These are phyloP conservation scores for Scutellaria minor DNA, from an alignment of 257 asterid genomes.

Conservation along the genomic window DNA sequence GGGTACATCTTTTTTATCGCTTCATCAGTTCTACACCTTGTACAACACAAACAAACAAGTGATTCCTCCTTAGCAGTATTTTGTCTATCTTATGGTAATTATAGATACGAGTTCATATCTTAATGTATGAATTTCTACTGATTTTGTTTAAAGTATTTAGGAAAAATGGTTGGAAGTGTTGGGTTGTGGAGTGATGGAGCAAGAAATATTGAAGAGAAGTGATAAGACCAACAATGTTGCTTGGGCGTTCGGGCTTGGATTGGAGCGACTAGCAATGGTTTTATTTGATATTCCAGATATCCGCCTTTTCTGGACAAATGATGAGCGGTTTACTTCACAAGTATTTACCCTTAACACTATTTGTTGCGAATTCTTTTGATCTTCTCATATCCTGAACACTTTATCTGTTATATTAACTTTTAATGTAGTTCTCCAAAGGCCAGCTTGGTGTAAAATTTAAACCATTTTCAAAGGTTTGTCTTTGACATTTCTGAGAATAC, in stretches of 20 bases:
- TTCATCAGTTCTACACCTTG: not conserved
- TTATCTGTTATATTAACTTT: slow-evolving; percentile 26
- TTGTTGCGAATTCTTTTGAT: not conserved
- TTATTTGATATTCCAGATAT: slow-evolving; percentile 94
- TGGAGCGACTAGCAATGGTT: slow-evolving; percentile 96
- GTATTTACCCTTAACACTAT: slow-evolving; percentile 38
- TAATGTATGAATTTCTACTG: slow-evolving; percentile 30
- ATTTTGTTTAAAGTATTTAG: slow-evolving; percentile 46
- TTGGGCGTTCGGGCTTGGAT: slow-evolving; percentile 99
- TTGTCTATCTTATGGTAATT: slow-evolving; percentile 12
- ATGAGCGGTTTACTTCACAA: slow-evolving; percentile 94
- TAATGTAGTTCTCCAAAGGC: slow-evolving; percentile 73
- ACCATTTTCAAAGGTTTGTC: slow-evolving; percentile 82
- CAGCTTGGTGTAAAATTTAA: slow-evolving; percentile 87
- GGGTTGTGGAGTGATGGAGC: slow-evolving; percentile 99
- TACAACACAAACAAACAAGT: not conserved
- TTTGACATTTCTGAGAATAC: slow-evolving; percentile 17
- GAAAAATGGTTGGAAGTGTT: slow-evolving; percentile 97
- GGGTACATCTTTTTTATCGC: slow-evolving; percentile 10
- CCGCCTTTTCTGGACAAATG: slow-evolving; percentile 94
- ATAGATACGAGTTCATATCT: not conserved
- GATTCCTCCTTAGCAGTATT: not conserved
- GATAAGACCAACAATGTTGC: slow-evolving; percentile 74
- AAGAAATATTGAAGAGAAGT: slow-evolving; percentile 84
- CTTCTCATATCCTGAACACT: slow-evolving; percentile 9